Percentiles rank a stretch among this genome's conserved stretches.
Evolutionary conservation across 495 filamentous ascomycete genomes (phyloP).

Genomic region (Lasiosphaeria miniovina): DNA sequence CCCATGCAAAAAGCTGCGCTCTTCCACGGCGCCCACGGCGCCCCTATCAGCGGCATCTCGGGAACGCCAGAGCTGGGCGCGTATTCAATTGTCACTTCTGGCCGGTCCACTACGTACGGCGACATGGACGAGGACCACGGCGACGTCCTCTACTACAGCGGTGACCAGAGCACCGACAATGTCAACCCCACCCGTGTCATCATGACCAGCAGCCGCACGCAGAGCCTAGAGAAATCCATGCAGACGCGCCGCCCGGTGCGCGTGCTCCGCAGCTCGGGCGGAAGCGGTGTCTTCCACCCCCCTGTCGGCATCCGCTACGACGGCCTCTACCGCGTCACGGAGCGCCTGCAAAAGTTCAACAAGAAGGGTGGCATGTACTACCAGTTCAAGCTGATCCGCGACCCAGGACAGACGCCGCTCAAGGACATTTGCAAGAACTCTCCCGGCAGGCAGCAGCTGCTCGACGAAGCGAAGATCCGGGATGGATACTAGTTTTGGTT

Average conservation of each 20-base stretch:
- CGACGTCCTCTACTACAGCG: slow-evolving; percentile 46
- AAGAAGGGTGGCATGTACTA: slow-evolving; percentile 32
- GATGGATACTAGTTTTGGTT: slow-evolving; percentile 7
- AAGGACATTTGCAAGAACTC: neutral
- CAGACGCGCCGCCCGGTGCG: slow-evolving; percentile 35
- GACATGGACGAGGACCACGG: slow-evolving; percentile 45
- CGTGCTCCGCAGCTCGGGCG: slow-evolving; percentile 41
- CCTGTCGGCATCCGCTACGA: slow-evolving; percentile 48
- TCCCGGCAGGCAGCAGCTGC: neutral
- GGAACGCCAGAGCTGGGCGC: slow-evolving; percentile 38
- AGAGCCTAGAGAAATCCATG: slow-evolving; percentile 34
- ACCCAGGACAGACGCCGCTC: slow-evolving; percentile 24
- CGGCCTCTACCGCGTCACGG: slow-evolving; percentile 46
- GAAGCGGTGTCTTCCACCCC: slow-evolving; percentile 29
- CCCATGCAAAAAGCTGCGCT: slow-evolving; percentile 46
- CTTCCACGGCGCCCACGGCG: slow-evolving; percentile 50
- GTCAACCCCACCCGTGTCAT: slow-evolving; percentile 16
- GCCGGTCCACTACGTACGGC: slow-evolving; percentile 38
- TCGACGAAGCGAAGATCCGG: neutral
- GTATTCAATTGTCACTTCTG: slow-evolving; percentile 44
- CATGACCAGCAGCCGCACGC: slow-evolving; percentile 29
- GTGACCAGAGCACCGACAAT: slow-evolving; percentile 35
- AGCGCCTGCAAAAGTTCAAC: slow-evolving; percentile 8
- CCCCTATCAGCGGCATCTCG: slow-evolving; percentile 42
- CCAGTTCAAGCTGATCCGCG: slow-evolving; percentile 43